Conservation (phyloP, 129 eudicot species). For the Tagetes patula region DNA sequence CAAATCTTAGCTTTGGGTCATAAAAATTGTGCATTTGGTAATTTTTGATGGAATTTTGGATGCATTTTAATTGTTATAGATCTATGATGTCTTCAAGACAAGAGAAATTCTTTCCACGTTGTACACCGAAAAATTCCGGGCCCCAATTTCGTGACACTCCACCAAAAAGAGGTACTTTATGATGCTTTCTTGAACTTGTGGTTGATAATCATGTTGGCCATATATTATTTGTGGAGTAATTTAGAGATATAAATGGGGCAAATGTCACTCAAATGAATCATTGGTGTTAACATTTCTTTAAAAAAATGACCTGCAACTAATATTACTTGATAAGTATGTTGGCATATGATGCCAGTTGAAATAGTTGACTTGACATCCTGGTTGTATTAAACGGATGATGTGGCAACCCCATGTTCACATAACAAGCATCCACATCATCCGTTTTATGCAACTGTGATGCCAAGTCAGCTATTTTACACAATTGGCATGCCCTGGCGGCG, state of each 20-base stretch:
- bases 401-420: neutral
- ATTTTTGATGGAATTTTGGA: neutral
- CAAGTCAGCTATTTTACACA: neutral
- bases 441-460: neutral
- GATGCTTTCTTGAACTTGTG: neutral
- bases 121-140: constrained; percentile 70
- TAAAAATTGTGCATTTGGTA: constrained; percentile 13
- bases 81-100: constrained; percentile 58
- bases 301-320: neutral
- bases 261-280: neutral
- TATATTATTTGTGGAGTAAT: neutral
- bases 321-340: neutral
- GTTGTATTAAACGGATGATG: neutral
- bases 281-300: neutral
- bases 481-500: neutral
- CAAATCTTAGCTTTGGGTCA: neutral
- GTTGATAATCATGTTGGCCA: neutral
- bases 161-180: constrained; percentile 83
- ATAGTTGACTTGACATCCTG: neutral
- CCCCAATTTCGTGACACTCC: constrained; percentile 95
- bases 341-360: neutral
- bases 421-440: neutral
- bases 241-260: neutral
- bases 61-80: constrained; percentile 38
- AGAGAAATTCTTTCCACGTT: constrained; percentile 75